phyloP scores from a whole-genome alignment of 2,329 filamentous ascomycete species.

The Cladosporium phlei region DNA sequence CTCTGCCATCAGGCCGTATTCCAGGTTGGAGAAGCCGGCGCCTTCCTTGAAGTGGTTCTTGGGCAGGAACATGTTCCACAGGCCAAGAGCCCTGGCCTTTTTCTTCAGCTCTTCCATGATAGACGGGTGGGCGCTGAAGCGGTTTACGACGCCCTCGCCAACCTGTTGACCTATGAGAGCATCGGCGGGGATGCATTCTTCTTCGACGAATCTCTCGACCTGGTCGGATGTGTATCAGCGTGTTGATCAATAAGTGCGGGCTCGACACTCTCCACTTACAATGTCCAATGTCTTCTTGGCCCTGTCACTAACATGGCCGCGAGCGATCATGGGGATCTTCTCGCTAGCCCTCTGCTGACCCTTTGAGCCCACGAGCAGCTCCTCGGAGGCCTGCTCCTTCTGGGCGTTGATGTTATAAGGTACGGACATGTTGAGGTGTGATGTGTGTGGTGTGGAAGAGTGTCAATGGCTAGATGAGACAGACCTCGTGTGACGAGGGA shows the following conservation, averaged over 20 bases:
- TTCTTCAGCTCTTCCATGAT: slow-evolving; percentile 86
- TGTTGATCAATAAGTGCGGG: neutral
- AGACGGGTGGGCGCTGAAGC: slow-evolving; percentile 75
- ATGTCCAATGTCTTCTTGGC: slow-evolving; percentile 80
- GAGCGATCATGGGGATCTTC: slow-evolving; percentile 55
- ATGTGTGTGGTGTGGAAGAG: neutral
- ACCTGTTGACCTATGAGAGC: slow-evolving; percentile 74
- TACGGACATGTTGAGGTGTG: slow-evolving; percentile 30
- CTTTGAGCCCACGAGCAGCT: slow-evolving; percentile 26
- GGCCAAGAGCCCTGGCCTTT: slow-evolving; percentile 73
- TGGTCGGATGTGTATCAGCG: slow-evolving; percentile 25
- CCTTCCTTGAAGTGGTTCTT: slow-evolving; percentile 94
- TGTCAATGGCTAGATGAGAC: neutral
- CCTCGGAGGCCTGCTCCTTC: slow-evolving; percentile 29
- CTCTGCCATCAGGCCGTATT: slow-evolving; percentile 98
- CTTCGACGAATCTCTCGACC: slow-evolving; percentile 94
- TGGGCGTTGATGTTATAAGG: slow-evolving; percentile 31
- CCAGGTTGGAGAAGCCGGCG: slow-evolving; percentile 88
- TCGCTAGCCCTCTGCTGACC: slow-evolving; percentile 45
- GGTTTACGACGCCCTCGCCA: slow-evolving; percentile 61
- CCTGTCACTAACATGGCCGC: slow-evolving; percentile 69
- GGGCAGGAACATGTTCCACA: slow-evolving; percentile 98
- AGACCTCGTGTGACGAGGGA: slow-evolving; percentile 8
- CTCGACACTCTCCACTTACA: slow-evolving; percentile 37
- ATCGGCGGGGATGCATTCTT: slow-evolving; percentile 77